A percentile compares a stretch with the other conserved stretches of the same genome.
Conservation (phyloP, 2,329 filamentous ascomycete species). For the Exophiala viscosa region DNA sequence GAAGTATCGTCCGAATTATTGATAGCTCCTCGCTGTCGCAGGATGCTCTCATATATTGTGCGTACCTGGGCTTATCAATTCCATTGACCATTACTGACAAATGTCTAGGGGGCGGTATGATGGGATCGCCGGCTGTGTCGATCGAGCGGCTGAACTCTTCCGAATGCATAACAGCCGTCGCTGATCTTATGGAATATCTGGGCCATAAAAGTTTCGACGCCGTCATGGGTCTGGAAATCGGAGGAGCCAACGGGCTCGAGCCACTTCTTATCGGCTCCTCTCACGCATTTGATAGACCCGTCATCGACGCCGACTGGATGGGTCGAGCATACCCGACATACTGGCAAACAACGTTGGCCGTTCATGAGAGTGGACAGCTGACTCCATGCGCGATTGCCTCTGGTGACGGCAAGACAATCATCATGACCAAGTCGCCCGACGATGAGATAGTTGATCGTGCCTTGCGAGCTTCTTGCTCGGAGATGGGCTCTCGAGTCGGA, state of each 20-base stretch:
- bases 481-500: slow-evolving; percentile 39
- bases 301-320: slow-evolving; percentile 48
- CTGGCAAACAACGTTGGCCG: slow-evolving; percentile 39
- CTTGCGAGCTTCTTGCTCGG: slow-evolving; percentile 10
- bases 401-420: slow-evolving; percentile 43
- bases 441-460: slow-evolving; percentile 39
- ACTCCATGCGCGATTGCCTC: slow-evolving; percentile 15
- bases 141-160: slow-evolving; percentile 59
- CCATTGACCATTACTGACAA: slow-evolving; percentile 26
- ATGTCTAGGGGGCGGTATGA: slow-evolving; percentile 39
- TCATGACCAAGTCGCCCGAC: slow-evolving; percentile 42
- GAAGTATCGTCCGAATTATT: slow-evolving; percentile 37
- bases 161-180: slow-evolving; percentile 49
- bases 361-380: slow-evolving; percentile 19
- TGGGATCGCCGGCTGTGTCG: slow-evolving; percentile 58
- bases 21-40: slow-evolving; percentile 44
- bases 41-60: slow-evolving; percentile 41
- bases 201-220: slow-evolving; percentile 36
- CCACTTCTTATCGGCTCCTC: slow-evolving; percentile 36
- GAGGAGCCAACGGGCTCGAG: slow-evolving; percentile 44
- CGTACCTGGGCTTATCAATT: not conserved
- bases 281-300: slow-evolving; percentile 36
- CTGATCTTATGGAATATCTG: slow-evolving; percentile 52
- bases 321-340: slow-evolving; percentile 29
- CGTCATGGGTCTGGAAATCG: slow-evolving; percentile 35